Base-by-base conservation (phyloP, 257 asterid genomes). In the Rehmannia glutinosa region DNA sequence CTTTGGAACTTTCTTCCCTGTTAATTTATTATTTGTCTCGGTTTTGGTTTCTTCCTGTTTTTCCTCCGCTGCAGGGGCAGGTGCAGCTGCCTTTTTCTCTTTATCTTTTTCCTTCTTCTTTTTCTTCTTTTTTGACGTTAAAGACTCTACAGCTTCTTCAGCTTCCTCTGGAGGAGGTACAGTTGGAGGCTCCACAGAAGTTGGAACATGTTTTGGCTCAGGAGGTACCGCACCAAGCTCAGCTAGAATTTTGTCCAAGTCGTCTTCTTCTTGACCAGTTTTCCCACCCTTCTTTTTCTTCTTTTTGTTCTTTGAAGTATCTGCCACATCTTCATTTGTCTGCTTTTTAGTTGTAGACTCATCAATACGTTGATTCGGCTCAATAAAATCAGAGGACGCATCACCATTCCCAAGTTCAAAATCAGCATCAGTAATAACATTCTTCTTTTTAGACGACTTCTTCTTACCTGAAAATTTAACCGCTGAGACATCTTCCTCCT, bases 31-130 rank as follows among this genome's bases (percentile, higher is more conserved):
- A 68, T 52, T 85, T 5, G 62, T 52, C 49, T 89, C 95, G 39
- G 21, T 62, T 71, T 83, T 83, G 32, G 68, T 25, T 42, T 78
- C 95, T 69, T 82, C 93, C 42, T 64, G 85, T 68, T 85, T 88
- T 58, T 88, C 97, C 71, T 86, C 99, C 19, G 52, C 73, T 72
- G 66, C 84, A 16, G 86, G 53, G 30, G 81, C 82, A 61, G 83
- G 52, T 19, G 84, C 91, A 6, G 80, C 88, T 9, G 82, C 86
- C 80, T 85, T 85, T 64, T 86, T 81, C 75, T 87, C 82, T 67
- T 77, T 83, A 75, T 88, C 89, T 49, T 90, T 86, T 5, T 85
- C 90, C 84, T 90, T 90, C 88, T 90, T 89, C 79, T 87, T 91
- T 53, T 87, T 89, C 85, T 87, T 91, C 86, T 91, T 91, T 85